Conservation (phyloP, 495 filamentous ascomycete species). For the Tuber brumale region DNA sequence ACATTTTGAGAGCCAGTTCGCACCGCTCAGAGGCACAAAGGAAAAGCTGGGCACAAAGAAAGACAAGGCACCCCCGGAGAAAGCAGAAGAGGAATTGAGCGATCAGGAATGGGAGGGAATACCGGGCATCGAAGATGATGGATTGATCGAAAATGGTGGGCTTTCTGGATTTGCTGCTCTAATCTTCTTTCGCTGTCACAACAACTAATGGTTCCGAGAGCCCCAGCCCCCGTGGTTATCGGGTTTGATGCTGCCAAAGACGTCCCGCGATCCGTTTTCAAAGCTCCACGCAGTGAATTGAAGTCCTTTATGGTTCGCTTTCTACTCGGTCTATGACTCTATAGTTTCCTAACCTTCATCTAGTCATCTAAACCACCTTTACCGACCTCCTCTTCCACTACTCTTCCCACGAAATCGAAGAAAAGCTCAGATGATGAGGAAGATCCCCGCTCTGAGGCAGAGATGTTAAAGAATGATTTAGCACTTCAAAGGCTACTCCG, state of each 20-base stretch:
- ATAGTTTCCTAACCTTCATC: constrained; percentile 29
- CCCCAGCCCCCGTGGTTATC: constrained; percentile 9
- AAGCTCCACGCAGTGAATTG: constrained; percentile 22
- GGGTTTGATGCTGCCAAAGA: constrained; percentile 18
- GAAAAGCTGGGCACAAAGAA: constrained; percentile 9
- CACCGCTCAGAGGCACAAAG: constrained; percentile 52
- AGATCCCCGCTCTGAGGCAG: constrained; percentile 51
- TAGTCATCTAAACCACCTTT: constrained; percentile 49
- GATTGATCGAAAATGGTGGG: not conserved
- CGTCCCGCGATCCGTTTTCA: constrained; percentile 8
- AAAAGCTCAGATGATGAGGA: constrained; percentile 45
- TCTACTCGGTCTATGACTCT: not conserved
- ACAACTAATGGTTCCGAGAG: not conserved
- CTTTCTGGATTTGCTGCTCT: not conserved
- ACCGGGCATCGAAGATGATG: constrained; percentile 1
- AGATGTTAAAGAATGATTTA: constrained; percentile 82
- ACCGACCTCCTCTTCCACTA: constrained; percentile 44
- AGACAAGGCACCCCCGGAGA: not conserved
- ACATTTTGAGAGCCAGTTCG: constrained; percentile 83
- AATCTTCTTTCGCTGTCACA: not conserved
- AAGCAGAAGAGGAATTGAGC: not conserved
- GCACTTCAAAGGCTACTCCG: constrained; percentile 79
- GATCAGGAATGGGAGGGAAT: constrained; percentile 27
- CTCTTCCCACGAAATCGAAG: constrained; percentile 41
- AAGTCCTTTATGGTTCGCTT: constrained; percentile 33